Evolutionary conservation across 805 yeast species (phyloP), one percentile per base, ranked within the genome.

Genomic region (Scheffersomyces ergatensis): DNA sequence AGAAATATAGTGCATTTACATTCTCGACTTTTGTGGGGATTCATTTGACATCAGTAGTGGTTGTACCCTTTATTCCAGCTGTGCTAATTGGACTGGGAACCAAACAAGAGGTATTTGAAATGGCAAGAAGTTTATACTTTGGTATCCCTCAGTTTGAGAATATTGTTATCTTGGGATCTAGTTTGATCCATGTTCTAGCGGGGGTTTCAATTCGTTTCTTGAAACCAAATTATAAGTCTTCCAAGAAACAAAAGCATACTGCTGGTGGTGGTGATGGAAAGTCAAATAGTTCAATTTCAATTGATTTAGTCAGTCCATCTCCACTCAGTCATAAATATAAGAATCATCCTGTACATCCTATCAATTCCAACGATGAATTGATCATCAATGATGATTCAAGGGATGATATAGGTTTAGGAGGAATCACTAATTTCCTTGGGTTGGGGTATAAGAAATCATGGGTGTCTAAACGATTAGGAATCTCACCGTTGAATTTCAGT

Each of bases 121-220:
- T 82, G 62, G 79, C 80, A 0, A 67, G 92, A 29, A 74, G 78
- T 14, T 49, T 85, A 0, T 85, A 85, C 55, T 85, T 81, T 42
- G 43, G 51, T 7, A 63, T 70, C 0, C 72, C 81, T 0, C 48
- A 62, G 1, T 58, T 80, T 12, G 92, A 84, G 52, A 55, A 55
- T 6, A 39, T 66, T 0, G 49, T 77, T n/a, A 66, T 82, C 0
- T 65, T 65, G 46, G 81, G 77, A 0, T 60, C 81, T 0, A 58
- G 70, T 1, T 54, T 62, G 0, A 46, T 60, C 2, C 93, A 85
- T 52, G 63, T 84, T 1, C 21, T 63, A 1, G 61, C 81, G 36
- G 92, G 93, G 0, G 39, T 81, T 1, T 47, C 56, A 0, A 40
- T 78, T 6, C 58, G 87, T 42, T 15, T 66, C 1, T 43, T 73